Percentiles rank a stretch among this genome's conserved stretches.
Evolutionary conservation across 257 asterid species (phyloP).

Genomic region (Solanum appendiculatum): DNA sequence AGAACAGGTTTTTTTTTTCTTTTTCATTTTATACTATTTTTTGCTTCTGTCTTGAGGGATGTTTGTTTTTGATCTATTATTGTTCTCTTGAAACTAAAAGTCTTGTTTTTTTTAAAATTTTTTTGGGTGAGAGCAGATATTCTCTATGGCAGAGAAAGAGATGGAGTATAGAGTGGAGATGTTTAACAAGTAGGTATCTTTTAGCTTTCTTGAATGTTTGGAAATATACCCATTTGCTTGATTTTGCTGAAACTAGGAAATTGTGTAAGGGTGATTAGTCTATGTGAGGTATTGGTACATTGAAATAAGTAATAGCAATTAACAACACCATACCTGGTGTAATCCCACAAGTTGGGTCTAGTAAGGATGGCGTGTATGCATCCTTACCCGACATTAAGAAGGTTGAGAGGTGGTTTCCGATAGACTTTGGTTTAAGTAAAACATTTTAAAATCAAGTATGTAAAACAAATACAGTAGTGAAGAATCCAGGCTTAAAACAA

Average conservation of each 20-base stretch:
- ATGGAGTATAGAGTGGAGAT: conserved; percentile 75
- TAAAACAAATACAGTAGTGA: not conserved
- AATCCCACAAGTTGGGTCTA: not conserved
- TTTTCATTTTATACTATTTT: not conserved
- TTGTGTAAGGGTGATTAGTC: not conserved
- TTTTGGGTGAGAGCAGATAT: conserved; percentile 30
- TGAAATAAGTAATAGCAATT: not conserved
- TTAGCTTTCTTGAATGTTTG: not conserved
- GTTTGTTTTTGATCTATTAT: not conserved
- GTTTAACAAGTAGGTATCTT: conserved; percentile 47
- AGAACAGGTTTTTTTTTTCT: conserved; percentile 54
- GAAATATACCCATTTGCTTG: not conserved
- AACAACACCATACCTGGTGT: not conserved
- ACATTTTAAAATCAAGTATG: not conserved
- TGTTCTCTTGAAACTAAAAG: not conserved
- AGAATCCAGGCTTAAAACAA: not conserved
- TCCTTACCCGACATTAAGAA: not conserved
- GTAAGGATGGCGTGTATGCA: not conserved
- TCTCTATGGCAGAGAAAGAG: conserved; percentile 67
- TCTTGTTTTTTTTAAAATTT: not conserved
- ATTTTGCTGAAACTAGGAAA: not conserved
- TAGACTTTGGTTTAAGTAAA: not conserved
- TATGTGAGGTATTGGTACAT: not conserved
- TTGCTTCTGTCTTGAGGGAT: not conserved
- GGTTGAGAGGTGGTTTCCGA: not conserved